Evolutionary conservation across 805 yeast species (phyloP).

Genomic region (Saturnispora bothae): DNA sequence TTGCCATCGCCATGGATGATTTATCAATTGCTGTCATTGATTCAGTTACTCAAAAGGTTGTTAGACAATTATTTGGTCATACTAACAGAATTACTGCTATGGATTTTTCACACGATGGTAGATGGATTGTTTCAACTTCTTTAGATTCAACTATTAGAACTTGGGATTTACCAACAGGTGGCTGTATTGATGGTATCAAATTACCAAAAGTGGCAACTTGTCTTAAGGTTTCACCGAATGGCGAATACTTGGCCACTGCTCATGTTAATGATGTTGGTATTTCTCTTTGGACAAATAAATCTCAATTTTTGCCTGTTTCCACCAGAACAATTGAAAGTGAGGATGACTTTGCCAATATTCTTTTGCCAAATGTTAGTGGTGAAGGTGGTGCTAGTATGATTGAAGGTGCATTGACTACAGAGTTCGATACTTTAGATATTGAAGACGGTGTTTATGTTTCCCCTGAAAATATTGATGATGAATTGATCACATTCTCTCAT

Average conservation of each 20-base stretch:
- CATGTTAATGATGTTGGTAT: slow-evolving; percentile 89
- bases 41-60: slow-evolving; percentile 65
- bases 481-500: slow-evolving; percentile 61
- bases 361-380: slow-evolving; percentile 70
- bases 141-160: slow-evolving; percentile 84
- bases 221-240: slow-evolving; percentile 72
- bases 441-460: slow-evolving; percentile 35
- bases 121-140: slow-evolving; percentile 82
- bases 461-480: slow-evolving; percentile 49
- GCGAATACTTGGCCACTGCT: slow-evolving; percentile 84
- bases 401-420: slow-evolving; percentile 61
- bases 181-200: slow-evolving; percentile 85
- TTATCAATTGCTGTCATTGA: slow-evolving; percentile 77
- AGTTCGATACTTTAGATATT: slow-evolving; percentile 24
- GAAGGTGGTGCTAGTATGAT: slow-evolving; percentile 61
- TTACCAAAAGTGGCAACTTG: slow-evolving; percentile 73
- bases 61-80: slow-evolving; percentile 86
- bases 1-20: slow-evolving; percentile 82
- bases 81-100: slow-evolving; percentile 75
- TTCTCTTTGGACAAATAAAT: slow-evolving; percentile 82
- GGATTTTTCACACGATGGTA: slow-evolving; percentile 90
- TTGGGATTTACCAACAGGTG: slow-evolving; percentile 97
- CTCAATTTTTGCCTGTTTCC: slow-evolving; percentile 71
- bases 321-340: slow-evolving; percentile 69
- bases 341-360: slow-evolving; percentile 52